phyloP scores from a whole-genome alignment of 257 asterid species.

The Salvia rosmarinus region DNA sequence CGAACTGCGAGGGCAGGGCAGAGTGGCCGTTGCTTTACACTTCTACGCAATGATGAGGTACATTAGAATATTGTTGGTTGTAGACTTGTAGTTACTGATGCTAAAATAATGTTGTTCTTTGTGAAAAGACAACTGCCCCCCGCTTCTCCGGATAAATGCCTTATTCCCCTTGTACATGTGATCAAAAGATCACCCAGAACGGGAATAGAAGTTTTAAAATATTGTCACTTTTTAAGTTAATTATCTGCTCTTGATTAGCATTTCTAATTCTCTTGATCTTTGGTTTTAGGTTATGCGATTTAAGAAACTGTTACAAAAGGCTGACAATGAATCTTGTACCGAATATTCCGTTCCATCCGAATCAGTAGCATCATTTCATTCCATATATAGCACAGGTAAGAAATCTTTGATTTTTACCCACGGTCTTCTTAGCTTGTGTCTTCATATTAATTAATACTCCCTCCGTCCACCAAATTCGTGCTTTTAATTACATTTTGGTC shows the following conservation, averaged over 20 bases:
- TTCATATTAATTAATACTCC: too few species aligned
- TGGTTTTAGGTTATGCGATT: conserved; percentile 63
- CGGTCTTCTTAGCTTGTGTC: too few species aligned
- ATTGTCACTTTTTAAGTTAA: too few species aligned
- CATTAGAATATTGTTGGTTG: conserved; percentile 2
- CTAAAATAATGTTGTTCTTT: background rate
- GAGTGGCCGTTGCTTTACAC: conserved; percentile 76
- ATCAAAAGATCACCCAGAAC: background rate
- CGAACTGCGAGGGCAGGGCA: conserved; percentile 93
- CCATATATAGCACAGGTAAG: conserved; percentile 60
- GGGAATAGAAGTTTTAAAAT: too few species aligned
- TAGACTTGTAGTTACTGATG: background rate
- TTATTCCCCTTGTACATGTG: background rate
- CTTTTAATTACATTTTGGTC: too few species aligned
- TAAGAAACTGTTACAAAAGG: conserved; percentile 69
- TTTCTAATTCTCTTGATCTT: conserved; percentile 18
- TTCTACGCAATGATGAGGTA: conserved; percentile 76
- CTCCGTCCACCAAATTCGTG: too few species aligned
- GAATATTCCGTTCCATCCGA: conserved; percentile 57
- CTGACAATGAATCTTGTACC: conserved; percentile 66
- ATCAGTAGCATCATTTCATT: conserved; percentile 55
- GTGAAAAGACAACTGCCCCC: background rate
- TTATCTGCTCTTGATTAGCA: background rate
- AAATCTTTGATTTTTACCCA: background rate
- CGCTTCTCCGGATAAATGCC: background rate